A percentile compares a stretch with the other conserved stretches of the same genome.
Evolutionary conservation across 176 grass and related monocot species (phyloP).

Genomic region (Triticum dicoccoides): DNA sequence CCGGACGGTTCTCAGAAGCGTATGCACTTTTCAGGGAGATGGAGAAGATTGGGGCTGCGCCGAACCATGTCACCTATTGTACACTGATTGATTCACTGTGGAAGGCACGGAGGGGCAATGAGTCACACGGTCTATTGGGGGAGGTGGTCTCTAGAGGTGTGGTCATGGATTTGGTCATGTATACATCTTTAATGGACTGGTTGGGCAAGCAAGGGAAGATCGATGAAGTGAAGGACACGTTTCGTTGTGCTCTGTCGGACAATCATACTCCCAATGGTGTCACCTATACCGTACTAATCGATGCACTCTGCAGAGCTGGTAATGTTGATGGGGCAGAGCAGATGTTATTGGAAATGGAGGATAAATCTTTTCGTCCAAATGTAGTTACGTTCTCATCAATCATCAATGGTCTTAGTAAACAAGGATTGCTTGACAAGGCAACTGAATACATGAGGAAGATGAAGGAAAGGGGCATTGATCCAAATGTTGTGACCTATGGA

Average conservation of each 20-base stretch:
- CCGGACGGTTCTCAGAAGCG: conserved; percentile 51
- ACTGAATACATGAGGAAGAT: conserved; percentile 54
- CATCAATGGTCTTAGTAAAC: conserved; percentile 74
- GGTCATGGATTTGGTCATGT: conserved; percentile 70
- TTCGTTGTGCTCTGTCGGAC: conserved; percentile 43
- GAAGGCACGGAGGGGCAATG: conserved; percentile 33
- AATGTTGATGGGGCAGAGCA: conserved; percentile 63
- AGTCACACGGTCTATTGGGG: conserved; percentile 44
- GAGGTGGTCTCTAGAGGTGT: conserved; percentile 69
- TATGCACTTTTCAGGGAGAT: conserved; percentile 78
- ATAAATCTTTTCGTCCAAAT: conserved; percentile 51
- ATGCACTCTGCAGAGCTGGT: conserved; percentile 61
- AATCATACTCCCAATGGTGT: conserved; percentile 58
- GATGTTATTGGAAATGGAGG: conserved; percentile 56
- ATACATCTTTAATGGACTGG: conserved; percentile 69
- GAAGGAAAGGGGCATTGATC: conserved; percentile 62
- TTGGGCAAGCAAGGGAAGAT: conserved; percentile 56
- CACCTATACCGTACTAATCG: conserved; percentile 72
- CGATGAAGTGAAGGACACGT: conserved; percentile 44
- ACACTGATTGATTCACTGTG: conserved; percentile 65
- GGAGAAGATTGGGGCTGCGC: conserved; percentile 57
- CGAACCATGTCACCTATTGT: conserved; percentile 81
- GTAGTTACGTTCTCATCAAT: conserved; percentile 75
- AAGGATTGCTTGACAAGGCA: conserved; percentile 47
- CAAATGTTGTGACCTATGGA: conserved; percentile 78